Evolutionary conservation across 257 asterid genomes (phyloP), one percentile per base, ranked within the genome.

Genomic region (Fraxinus pennsylvanica): DNA sequence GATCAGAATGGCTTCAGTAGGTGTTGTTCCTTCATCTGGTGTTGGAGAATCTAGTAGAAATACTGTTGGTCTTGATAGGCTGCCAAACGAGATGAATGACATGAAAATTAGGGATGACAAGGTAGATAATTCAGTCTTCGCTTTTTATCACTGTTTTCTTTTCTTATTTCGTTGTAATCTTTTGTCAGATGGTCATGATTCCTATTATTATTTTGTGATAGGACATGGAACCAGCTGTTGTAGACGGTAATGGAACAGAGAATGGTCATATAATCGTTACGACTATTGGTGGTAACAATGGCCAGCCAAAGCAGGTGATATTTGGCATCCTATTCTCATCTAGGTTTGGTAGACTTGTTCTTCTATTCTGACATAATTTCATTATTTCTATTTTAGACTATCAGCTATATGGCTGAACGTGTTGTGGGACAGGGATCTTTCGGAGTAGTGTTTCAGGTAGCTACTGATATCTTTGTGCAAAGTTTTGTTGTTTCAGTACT

Each of bases 381-480:
- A 10, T 61, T 22, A 4, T 75, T 65, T 22, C 5, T 22, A 36
- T 80, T 39, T 52, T 85, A 92, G 97, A 90, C 92, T n/a, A 84
- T 92, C 71, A 91, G 96, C 88, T 91, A 90, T 67, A 91, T 92
- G 96, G 97, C 97, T 29, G 97, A 92, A 88, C 95, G 92, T 25
- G 87, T 89, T 27, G 97, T 88, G 76, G 97, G 97, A 5, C 91
- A 92, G 76, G 97, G 97, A 71, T 92, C 97, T 70, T 92, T 92
- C 35, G 97, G 96, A 81, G 96, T 90, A 41, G 97, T 92, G 38
- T 92, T 91, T 83, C 97, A 92, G 94, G 96, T 92, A 71, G 41
- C 59, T 38, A 70, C 67, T n/a, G 14, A 6, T 52, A 52, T 17
- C 63, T 47, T 47, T 47, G 57, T 0, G 19, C n/a, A 13, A 14